A percentile compares a stretch with the other conserved stretches of the same genome.
Evolutionary conservation across 495 filamentous ascomycete species (phyloP).

Genomic region (Haplographium delicatum): DNA sequence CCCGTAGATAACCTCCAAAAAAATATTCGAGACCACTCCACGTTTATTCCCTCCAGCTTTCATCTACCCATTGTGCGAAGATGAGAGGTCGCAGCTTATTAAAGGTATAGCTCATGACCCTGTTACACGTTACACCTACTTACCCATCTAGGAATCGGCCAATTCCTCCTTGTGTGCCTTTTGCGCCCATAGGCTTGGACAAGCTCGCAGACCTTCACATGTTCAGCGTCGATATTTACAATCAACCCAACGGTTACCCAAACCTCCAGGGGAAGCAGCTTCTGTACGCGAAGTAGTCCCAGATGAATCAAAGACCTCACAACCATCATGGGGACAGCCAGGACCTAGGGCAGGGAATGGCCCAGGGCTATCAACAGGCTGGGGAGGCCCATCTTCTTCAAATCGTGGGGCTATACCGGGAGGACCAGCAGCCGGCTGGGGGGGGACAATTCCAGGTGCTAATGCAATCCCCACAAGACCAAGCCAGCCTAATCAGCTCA

Average conservation of each 20-base stretch:
- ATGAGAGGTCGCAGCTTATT: conserved; percentile 25
- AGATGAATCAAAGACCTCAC: not conserved
- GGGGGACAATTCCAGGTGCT: not conserved
- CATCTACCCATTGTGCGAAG: conserved; percentile 6
- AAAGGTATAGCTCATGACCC: no score
- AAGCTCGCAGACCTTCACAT: conserved; percentile 17
- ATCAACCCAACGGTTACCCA: conserved; percentile 14
- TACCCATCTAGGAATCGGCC: conserved; percentile 23
- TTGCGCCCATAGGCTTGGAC: conserved; percentile 24
- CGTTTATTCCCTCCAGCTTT: not conserved
- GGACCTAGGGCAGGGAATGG: not conserved
- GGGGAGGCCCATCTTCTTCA: conserved; percentile 11
- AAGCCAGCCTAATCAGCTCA: not conserved
- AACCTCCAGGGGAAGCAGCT: conserved; percentile 16
- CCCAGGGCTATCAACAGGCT: not conserved
- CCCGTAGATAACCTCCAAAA: conserved; percentile 3
- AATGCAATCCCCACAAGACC: not conserved
- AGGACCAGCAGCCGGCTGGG: conserved; percentile 2
- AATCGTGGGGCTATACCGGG: not conserved
- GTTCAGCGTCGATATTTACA: conserved; percentile 23
- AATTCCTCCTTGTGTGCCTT: conserved; percentile 25
- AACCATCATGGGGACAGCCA: conserved; percentile 8
- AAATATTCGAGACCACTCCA: conserved; percentile 2
- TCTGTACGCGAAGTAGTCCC: conserved; percentile 6
- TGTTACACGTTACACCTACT: no score